phyloP scores from a whole-genome alignment of 2,329 filamentous ascomycete species.

The Fusarium napiforme region DNA sequence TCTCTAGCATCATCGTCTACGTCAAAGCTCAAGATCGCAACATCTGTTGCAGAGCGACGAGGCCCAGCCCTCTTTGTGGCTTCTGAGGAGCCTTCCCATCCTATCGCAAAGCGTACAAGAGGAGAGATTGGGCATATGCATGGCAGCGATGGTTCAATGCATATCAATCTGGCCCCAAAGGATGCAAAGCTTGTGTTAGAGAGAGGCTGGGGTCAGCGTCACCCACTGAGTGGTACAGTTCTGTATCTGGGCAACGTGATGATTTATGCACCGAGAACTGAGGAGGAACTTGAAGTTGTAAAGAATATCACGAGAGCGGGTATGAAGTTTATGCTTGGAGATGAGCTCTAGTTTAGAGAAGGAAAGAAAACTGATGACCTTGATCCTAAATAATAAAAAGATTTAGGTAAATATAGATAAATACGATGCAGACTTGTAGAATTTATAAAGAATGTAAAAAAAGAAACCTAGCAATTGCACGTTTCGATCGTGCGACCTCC shows the following conservation, averaged over 20 bases:
- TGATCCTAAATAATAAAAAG: too few species aligned
- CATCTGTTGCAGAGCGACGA: conserved; percentile 18
- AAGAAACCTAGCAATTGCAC: background rate
- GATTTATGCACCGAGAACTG: conserved; percentile 28
- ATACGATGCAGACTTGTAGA: too few species aligned
- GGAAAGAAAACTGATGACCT: too few species aligned
- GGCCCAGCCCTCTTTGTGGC: conserved; percentile 28
- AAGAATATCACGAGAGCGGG: conserved; percentile 17
- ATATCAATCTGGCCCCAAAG: conserved; percentile 24
- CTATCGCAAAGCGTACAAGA: background rate
- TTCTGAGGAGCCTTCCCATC: background rate
- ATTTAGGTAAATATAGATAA: too few species aligned
- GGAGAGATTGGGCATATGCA: conserved; percentile 32
- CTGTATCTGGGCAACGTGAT: conserved; percentile 29
- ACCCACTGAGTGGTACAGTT: conserved; percentile 22
- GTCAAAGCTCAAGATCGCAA: conserved; percentile 27
- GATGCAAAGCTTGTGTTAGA: conserved; percentile 30
- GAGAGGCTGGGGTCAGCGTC: conserved; percentile 29
- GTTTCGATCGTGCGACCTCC: background rate
- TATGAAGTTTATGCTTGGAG: conserved; percentile 20
- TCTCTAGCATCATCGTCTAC: conserved; percentile 20
- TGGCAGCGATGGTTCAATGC: conserved; percentile 28
- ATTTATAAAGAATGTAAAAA: background rate
- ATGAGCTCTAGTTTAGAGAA: conserved; percentile 1
- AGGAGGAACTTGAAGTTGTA: conserved; percentile 17